A percentile compares a stretch with the other conserved stretches of the same genome.
phyloP scores from a whole-genome alignment of 176 grass and related monocot species.

The Microstegium vimineum region DNA sequence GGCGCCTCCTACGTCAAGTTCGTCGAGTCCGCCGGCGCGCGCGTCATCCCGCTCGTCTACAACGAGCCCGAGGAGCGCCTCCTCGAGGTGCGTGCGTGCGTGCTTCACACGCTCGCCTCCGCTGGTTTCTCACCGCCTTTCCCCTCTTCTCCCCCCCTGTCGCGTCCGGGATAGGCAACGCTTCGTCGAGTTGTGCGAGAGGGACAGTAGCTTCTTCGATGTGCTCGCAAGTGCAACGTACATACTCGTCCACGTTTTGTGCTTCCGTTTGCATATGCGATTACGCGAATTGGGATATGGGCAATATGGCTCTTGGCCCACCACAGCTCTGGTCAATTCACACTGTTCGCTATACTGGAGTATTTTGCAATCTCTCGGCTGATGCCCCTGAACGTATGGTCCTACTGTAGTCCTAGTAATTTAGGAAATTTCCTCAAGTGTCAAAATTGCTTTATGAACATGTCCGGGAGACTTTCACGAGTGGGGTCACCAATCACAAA shows the following conservation, averaged over 20 bases:
- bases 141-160: not conserved
- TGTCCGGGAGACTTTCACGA: not conserved
- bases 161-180: not conserved
- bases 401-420: not conserved
- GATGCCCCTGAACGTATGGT: not conserved
- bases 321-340: not conserved
- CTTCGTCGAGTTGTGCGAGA: not conserved
- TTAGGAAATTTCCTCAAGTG: not conserved
- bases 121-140: not conserved
- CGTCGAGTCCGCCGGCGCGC: conserved; percentile 74
- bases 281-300: not conserved
- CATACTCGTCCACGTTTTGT: not conserved
- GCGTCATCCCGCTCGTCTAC: conserved; percentile 82
- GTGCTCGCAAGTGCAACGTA: not conserved
- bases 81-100: conserved; percentile 34
- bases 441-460: not conserved
- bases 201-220: not conserved
- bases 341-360: not conserved
- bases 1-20: conserved; percentile 83
- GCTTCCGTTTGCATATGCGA: not conserved
- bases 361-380: not conserved
- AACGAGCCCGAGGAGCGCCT: conserved; percentile 80
- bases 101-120: not conserved
- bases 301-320: not conserved
- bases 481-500: not conserved